phyloP scores from a whole-genome alignment of 257 asterid genomes.

The Gentiana macrophylla region DNA sequence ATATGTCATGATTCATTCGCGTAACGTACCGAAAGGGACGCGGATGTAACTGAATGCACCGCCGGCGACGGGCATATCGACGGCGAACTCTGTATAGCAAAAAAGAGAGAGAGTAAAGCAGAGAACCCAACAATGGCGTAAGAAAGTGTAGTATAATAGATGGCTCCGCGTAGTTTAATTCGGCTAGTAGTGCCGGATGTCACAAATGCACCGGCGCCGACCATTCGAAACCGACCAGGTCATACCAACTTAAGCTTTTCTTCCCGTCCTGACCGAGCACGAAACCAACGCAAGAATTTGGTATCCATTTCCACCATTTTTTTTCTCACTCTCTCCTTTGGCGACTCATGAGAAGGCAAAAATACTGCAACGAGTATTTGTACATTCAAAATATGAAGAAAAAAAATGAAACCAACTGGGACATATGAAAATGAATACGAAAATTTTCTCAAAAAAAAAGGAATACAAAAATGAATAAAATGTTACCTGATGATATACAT shows the following conservation, averaged over 20 bases:
- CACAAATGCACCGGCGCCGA: constrained; percentile 95
- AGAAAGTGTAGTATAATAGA: constrained; percentile 48
- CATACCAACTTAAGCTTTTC: constrained; percentile 67
- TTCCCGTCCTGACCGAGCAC: constrained; percentile 51
- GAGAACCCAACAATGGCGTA: constrained; percentile 95
- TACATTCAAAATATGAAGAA: too few relatives aligned
- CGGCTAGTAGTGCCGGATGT: constrained; percentile 68
- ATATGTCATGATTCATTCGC: background rate
- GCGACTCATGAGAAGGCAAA: too few relatives aligned
- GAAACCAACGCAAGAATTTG: constrained; percentile 33
- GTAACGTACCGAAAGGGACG: constrained; percentile 48
- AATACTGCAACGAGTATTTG: too few relatives aligned
- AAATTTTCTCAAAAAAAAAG: too few relatives aligned
- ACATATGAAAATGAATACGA: too few relatives aligned
- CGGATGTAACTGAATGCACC: constrained; percentile 96
- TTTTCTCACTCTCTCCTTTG: background rate
- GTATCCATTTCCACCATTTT: constrained; percentile 13
- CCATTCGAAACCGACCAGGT: constrained; percentile 87
- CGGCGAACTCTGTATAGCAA: constrained; percentile 96
- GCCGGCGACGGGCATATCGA: constrained; percentile 96
- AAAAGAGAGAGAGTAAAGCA: constrained; percentile 67
- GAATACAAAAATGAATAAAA: too few relatives aligned
- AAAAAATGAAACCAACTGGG: too few relatives aligned
- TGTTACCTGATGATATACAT: too few relatives aligned
- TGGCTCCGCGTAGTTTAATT: constrained; percentile 47